Percentiles rank a stretch among this genome's conserved stretches.
Conservation (phyloP, 2,329 filamentous ascomycete species). For the Pseudocercospora eumusae region DNA sequence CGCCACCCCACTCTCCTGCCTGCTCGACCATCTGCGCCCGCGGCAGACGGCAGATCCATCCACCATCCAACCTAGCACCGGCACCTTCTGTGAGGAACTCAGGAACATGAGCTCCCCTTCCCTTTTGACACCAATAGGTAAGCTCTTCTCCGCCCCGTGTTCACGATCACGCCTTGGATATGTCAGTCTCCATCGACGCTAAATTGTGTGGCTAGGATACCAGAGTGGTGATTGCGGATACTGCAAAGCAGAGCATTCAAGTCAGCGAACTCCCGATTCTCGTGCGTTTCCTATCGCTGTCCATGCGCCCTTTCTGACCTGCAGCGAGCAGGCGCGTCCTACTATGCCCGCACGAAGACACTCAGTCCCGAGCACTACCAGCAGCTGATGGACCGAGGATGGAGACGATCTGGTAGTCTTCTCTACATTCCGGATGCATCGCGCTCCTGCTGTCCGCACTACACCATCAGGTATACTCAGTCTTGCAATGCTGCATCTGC, state of each 20-base stretch:
- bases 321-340: conserved; percentile 64
- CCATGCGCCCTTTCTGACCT: conserved; percentile 9
- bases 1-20: conserved; percentile 4
- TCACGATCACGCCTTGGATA: conserved; percentile 11
- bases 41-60: conserved; percentile 5
- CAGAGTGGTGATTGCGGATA: conserved; percentile 53
- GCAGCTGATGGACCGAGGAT: conserved; percentile 69
- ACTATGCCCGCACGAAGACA: conserved; percentile 65
- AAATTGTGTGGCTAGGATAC: conserved; percentile 46
- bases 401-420: conserved; percentile 66
- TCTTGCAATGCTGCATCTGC: neutral
- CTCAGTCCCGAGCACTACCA: conserved; percentile 71
- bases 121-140: conserved; percentile 40
- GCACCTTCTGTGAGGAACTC: neutral
- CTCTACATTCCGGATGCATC: conserved; percentile 78
- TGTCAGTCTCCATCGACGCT: conserved; percentile 21
- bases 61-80: conserved; percentile 7
- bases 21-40: conserved; percentile 8
- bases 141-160: conserved; percentile 31
- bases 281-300: conserved; percentile 45
- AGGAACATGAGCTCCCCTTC: conserved; percentile 28
- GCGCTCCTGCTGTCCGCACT: conserved; percentile 87
- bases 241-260: conserved; percentile 51
- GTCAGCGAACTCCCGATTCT: conserved; percentile 51
- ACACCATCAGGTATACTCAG: conserved; percentile 63